Evolutionary conservation across 148 eudicot species (phyloP).

Genomic region (Vaccinium vitisidaea): DNA sequence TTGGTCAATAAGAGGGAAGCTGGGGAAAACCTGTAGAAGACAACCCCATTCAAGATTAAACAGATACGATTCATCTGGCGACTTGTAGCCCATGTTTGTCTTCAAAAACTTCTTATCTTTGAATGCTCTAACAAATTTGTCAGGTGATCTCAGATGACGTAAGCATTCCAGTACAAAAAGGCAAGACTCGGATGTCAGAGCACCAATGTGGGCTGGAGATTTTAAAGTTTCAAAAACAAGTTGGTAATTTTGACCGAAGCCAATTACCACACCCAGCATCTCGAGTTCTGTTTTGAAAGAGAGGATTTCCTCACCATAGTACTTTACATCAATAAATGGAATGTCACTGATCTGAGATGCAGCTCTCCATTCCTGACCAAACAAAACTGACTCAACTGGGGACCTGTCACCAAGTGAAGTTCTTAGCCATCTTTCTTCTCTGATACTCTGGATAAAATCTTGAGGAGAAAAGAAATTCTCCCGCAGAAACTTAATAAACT

Average conservation of each 20-base stretch:
- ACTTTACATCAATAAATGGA: constrained; percentile 46
- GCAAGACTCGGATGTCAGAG: constrained; percentile 27
- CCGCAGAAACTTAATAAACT: constrained; percentile 45
- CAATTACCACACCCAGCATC: constrained; percentile 48
- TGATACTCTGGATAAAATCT: constrained; percentile 33
- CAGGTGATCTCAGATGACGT: constrained; percentile 16
- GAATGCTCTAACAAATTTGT: constrained; percentile 29
- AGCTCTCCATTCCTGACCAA: constrained; percentile 38
- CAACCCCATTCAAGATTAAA: constrained; percentile 53
- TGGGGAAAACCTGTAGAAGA: constrained; percentile 46
- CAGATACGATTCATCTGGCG: constrained; percentile 46
- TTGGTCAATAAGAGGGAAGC: constrained; percentile 43
- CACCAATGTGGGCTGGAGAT: constrained; percentile 23
- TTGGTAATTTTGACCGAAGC: constrained; percentile 31
- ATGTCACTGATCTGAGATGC: constrained; percentile 45
- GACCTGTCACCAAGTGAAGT: constrained; percentile 46
- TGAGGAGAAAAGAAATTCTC: constrained; percentile 37
- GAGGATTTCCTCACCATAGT: constrained; percentile 39
- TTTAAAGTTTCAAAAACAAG: constrained; percentile 39
- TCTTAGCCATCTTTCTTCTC: constrained; percentile 45
- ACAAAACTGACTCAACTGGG: constrained; percentile 49
- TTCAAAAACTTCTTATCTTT: constrained; percentile 41
- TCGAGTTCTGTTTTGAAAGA: constrained; percentile 42
- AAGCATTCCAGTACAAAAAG: constrained; percentile 47
- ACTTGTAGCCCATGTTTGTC: constrained; percentile 41